Base-by-base conservation (phyloP, 1,284 basidiomycete genomes). In the Ceratobasidium papillatum region DNA sequence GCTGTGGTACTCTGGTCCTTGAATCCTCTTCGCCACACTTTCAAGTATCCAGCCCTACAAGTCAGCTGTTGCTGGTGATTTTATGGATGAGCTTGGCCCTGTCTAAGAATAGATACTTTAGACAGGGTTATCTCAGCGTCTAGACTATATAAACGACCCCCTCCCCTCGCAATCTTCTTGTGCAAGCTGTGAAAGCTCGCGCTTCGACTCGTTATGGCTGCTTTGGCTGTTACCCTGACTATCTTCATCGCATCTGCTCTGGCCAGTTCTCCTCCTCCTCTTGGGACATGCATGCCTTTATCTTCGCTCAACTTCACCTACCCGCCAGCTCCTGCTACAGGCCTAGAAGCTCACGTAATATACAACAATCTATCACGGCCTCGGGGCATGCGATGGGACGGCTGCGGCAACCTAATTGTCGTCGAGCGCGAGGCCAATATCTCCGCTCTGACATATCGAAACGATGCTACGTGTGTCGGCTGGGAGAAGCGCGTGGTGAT, bases 401-500 rank as follows among this genome's bases (percentile, higher is more conserved):
- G 73, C 0, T 54, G 75, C n/a, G 78, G 80, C 19, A 84, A 84
- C 75, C 78, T 85, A n/a, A 82, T 85, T 9, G 84, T 84, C 22
- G 80, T 85, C 34, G 84, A 85, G 75, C 80, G 82, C 27, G 83
- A 83, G 0, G 77, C 82, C 27, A 84, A 84, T 1, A 76, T 85
- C 12, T 82, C 83, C 0, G 83, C 82, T 0, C 83, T 85, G 69
- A 77, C 71, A 17, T 32, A 7, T 17, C 63, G 56, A 3, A 36
- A 58, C 19, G 64, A 59, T 27, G 71, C 80, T 22, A 49, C 61
- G 25, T 75, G 77, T 59, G 58, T 72, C 7, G 84, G 84, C 3
- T 85, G 84, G 82, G 78, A 83, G 45, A 82, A 83, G 1, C 81
- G 79, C 0, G 77, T 84, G 12, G 82, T 85, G n/a, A 76, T 85